Conservation (phyloP, 2,329 filamentous ascomycete species). For the Zymoseptoria ardabiliae region DNA sequence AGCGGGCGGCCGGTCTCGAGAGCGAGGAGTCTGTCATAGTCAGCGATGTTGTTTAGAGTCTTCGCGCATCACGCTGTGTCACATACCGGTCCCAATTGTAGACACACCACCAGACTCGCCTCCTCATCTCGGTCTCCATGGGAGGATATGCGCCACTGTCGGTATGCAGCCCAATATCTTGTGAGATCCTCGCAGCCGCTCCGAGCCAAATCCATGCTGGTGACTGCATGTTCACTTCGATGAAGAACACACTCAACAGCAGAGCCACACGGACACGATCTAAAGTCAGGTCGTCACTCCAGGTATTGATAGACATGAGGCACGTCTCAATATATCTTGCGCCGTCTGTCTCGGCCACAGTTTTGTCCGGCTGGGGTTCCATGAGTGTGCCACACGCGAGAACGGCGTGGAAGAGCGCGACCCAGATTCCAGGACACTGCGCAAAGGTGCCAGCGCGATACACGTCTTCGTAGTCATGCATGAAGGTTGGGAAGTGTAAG, state of each 20-base stretch:
- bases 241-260: constrained; percentile 69
- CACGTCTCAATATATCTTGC: constrained; percentile 65
- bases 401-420: constrained; percentile 73
- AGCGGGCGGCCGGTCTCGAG: constrained; percentile 74
- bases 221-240: constrained; percentile 79
- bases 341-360: constrained; percentile 48
- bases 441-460: constrained; percentile 60
- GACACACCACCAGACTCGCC: constrained; percentile 87
- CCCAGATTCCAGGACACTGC: constrained; percentile 60
- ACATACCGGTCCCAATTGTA: constrained; percentile 77
- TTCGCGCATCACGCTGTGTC: neutral
- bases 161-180: constrained; percentile 73
- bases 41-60: neutral
- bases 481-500: constrained; percentile 80
- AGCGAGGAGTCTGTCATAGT: constrained; percentile 53
- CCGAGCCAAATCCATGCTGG: constrained; percentile 83
- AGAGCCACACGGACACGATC: constrained; percentile 68
- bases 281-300: constrained; percentile 69
- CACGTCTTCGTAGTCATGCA: constrained; percentile 65
- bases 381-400: constrained; percentile 78
- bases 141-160: constrained; percentile 66
- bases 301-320: constrained; percentile 65
- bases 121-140: constrained; percentile 77
- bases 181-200: constrained; percentile 68
- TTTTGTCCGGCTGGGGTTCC: constrained; percentile 48